Conservation (phyloP, 108 stramenopile genomes). For the Conticribra weissflogii region DNA sequence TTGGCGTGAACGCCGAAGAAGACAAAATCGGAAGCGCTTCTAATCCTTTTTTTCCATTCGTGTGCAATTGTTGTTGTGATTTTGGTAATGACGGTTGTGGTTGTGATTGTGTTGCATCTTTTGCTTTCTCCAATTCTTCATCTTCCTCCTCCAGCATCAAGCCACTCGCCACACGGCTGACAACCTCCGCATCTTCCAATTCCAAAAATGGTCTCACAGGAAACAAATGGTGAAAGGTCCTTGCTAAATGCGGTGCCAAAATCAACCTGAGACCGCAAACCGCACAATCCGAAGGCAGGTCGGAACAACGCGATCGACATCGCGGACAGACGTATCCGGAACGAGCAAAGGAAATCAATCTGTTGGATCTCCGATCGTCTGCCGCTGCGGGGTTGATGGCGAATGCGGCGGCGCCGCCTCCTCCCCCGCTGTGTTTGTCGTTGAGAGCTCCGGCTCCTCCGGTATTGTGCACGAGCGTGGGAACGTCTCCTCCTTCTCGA, state of each 20-base stretch:
- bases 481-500: conserved; percentile 65
- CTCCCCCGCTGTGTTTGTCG: conserved; percentile 52
- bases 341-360: conserved; percentile 59
- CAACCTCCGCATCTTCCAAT: conserved; percentile 44
- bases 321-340: conserved; percentile 84
- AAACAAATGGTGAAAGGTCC: conserved; percentile 94
- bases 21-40: conserved; percentile 34
- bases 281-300: conserved; percentile 84
- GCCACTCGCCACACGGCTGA: conserved; percentile 5
- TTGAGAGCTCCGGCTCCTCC: conserved; percentile 39
- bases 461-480: conserved; percentile 68
- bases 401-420: conserved; percentile 28
- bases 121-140: no score
- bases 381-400: conserved; percentile 42
- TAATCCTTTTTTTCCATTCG: conserved; percentile 45
- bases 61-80: no score
- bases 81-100: no score
- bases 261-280: conserved; percentile 91
- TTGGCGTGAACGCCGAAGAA: conserved; percentile 43
- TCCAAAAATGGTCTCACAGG: conserved; percentile 87
- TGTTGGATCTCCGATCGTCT: conserved; percentile 47
- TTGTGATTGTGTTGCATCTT: no score
- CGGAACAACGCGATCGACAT: conserved; percentile 76
- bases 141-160: no score
- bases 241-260: conserved; percentile 82